These are phyloP conservation scores for Graphiopsis chlorocephala DNA, from an alignment of 2,329 filamentous ascomycete species.

Conservation along the genomic window DNA sequence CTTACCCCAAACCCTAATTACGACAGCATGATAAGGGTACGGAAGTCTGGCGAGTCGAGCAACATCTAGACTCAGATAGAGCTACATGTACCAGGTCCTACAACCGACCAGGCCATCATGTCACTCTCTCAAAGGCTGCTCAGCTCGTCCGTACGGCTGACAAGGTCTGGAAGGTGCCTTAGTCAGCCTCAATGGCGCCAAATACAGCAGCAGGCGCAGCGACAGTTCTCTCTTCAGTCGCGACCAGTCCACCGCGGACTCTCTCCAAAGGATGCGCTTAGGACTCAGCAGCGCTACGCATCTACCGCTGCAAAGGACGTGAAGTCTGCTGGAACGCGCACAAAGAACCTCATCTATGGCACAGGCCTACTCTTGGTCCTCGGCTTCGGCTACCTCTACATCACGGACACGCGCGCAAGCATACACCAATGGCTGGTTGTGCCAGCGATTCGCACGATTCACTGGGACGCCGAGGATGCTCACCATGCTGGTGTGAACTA, in stretches of 20 bases:
- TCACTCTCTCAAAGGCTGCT: conserved; percentile 23
- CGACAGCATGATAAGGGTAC: not conserved
- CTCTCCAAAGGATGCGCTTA: conserved; percentile 13
- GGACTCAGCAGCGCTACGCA: conserved; percentile 17
- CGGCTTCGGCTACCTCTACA: conserved; percentile 49
- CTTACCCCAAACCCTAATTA: not conserved
- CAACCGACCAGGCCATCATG: conserved; percentile 20
- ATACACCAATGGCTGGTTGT: conserved; percentile 55
- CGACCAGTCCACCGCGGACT: conserved; percentile 12
- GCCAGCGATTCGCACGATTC: conserved; percentile 62
- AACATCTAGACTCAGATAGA: not conserved
- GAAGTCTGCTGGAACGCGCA: conserved; percentile 42
- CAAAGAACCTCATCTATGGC: conserved; percentile 53
- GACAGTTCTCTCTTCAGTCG: conserved; percentile 23
- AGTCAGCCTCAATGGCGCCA: conserved; percentile 25
- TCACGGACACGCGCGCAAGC: conserved; percentile 54
- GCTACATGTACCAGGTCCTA: not conserved
- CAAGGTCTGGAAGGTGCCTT: conserved; percentile 20
- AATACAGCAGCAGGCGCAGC: conserved; percentile 26
- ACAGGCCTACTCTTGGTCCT: conserved; percentile 52
- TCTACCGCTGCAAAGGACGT: conserved; percentile 32
- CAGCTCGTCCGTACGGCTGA: conserved; percentile 21
- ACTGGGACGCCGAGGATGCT: conserved; percentile 83
- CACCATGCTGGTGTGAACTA: conserved; percentile 73
- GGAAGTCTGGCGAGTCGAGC: not conserved